Evolutionary conservation across 2,329 filamentous ascomycete species (phyloP).

Genomic region (Hirsutella minnesotensis): DNA sequence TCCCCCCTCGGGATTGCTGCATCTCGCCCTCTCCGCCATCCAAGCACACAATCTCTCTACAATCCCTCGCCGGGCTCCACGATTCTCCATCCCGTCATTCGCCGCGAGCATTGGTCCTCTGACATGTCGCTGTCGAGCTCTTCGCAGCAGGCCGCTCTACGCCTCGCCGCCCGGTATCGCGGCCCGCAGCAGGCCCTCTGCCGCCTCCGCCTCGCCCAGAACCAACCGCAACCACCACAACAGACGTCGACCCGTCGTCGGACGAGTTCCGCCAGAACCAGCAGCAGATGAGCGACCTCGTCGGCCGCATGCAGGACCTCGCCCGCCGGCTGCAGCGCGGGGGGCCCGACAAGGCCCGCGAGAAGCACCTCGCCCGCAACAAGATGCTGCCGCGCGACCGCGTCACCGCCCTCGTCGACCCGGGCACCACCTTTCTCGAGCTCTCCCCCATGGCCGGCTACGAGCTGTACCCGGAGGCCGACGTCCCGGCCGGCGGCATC

Average conservation of each 20-base stretch:
- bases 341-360: slow-evolving; percentile 67
- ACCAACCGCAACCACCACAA: no score
- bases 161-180: slow-evolving; percentile 13
- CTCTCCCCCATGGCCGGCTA: slow-evolving; percentile 86
- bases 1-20: background rate
- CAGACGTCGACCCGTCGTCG: slow-evolving; percentile 63
- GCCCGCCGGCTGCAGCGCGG: slow-evolving; percentile 63
- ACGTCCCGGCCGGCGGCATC: slow-evolving; percentile 81
- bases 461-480: slow-evolving; percentile 73
- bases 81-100: background rate
- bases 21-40: background rate
- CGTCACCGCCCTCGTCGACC: slow-evolving; percentile 76
- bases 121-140: slow-evolving; percentile 36
- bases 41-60: background rate
- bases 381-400: slow-evolving; percentile 94
- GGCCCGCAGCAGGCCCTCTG: slow-evolving; percentile 5
- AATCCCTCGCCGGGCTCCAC: no score
- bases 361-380: slow-evolving; percentile 76
- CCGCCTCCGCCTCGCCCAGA: no score
- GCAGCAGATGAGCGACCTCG: slow-evolving; percentile 62
- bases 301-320: slow-evolving; percentile 55
- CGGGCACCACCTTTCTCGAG: slow-evolving; percentile 82
- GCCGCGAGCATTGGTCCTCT: background rate
- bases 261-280: slow-evolving; percentile 74
- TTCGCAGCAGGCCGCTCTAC: slow-evolving; percentile 32